Evolutionary conservation across 2,329 filamentous ascomycete species (phyloP).

Genomic region (Triangularia verruculosa): DNA sequence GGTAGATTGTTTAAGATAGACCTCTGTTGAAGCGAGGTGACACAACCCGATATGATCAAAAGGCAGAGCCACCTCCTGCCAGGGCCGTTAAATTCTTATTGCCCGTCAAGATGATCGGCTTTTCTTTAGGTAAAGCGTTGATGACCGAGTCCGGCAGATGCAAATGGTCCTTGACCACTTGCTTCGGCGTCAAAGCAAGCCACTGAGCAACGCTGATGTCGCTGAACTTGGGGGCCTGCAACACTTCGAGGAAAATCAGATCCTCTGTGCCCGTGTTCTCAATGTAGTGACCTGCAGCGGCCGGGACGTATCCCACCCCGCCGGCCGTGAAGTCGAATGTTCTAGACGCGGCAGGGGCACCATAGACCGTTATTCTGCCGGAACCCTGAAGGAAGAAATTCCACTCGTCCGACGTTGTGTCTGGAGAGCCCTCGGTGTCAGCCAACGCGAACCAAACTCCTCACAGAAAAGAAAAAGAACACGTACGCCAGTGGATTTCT

Average conservation of each 20-base stretch:
- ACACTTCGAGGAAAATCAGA: slow-evolving; percentile 57
- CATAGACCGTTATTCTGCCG: slow-evolving; percentile 62
- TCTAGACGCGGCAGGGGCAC: slow-evolving; percentile 56
- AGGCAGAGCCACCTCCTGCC: slow-evolving; percentile 14
- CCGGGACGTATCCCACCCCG: not conserved
- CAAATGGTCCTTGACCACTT: slow-evolving; percentile 57
- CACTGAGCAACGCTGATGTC: slow-evolving; percentile 58
- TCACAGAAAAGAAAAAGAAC: not conserved
- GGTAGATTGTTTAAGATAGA: not conserved
- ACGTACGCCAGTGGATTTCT: slow-evolving; percentile 64
- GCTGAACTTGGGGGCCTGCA: slow-evolving; percentile 50
- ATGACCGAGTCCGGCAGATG: slow-evolving; percentile 15
- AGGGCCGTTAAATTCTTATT: slow-evolving; percentile 22
- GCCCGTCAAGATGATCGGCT: slow-evolving; percentile 19
- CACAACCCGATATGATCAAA: not conserved
- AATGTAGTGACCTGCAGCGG: slow-evolving; percentile 51
- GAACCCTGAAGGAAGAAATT: slow-evolving; percentile 65
- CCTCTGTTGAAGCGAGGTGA: not conserved
- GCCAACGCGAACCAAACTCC: not conserved
- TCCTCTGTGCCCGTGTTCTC: slow-evolving; percentile 59
- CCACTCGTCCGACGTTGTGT: slow-evolving; percentile 59
- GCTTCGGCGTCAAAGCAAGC: slow-evolving; percentile 55
- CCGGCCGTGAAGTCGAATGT: slow-evolving; percentile 62
- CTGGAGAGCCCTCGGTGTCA: not conserved
- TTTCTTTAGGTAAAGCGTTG: slow-evolving; percentile 20